These are phyloP conservation scores for Articulospora tetracladia DNA, from an alignment of 495 filamentous ascomycete genomes.

Conservation along the genomic window DNA sequence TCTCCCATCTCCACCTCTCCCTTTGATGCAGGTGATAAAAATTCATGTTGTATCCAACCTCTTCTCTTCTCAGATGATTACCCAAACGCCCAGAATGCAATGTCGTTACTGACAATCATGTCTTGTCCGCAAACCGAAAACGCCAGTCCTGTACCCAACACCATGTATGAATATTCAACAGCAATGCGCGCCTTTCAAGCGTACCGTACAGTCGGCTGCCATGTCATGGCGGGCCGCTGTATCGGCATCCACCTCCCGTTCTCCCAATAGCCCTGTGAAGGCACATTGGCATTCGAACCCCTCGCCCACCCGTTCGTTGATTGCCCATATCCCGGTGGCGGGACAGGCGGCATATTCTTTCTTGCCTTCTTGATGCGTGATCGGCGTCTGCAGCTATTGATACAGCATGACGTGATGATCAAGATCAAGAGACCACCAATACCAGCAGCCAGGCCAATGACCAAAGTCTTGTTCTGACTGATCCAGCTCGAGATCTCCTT, in stretches of 20 bases:
- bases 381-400: slow-evolving; percentile 48
- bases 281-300: background rate
- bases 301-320: background rate
- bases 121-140: background rate
- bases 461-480: slow-evolving; percentile 63
- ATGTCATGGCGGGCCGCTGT: slow-evolving; percentile 6
- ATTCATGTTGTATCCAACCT: background rate
- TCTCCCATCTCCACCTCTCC: background rate
- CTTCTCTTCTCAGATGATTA: background rate
- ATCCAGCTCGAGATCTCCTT: slow-evolving; percentile 67
- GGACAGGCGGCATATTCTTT: slow-evolving; percentile 3
- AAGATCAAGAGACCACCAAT: slow-evolving; percentile 67
- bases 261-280: slow-evolving; percentile 1
- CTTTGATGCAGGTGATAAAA: background rate
- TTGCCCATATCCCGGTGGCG: background rate
- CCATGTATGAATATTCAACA: background rate
- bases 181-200: slow-evolving; percentile 10
- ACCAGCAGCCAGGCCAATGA: slow-evolving; percentile 67
- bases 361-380: slow-evolving; percentile 7
- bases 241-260: slow-evolving; percentile 9
- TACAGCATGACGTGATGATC: slow-evolving; percentile 54
- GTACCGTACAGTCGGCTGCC: slow-evolving; percentile 22
- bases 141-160: background rate
- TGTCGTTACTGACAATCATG: background rate
- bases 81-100: slow-evolving; percentile 2